phyloP scores from a whole-genome alignment of 768 basidiomycete species.

The Nidula microcarpa region DNA sequence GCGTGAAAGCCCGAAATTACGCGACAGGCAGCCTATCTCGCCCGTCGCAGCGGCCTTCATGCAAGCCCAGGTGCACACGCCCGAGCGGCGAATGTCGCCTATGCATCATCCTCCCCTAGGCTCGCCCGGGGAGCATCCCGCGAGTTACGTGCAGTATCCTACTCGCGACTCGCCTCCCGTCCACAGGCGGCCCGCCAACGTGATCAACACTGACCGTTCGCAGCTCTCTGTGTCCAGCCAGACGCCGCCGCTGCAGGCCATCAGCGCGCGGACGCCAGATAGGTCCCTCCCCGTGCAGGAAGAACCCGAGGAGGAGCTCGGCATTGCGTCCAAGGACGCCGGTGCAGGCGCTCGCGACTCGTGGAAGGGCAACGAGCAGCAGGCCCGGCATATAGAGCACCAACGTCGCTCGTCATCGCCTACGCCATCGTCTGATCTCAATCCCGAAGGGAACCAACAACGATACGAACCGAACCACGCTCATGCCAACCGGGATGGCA shows the following conservation, averaged over 20 bases:
- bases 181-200: constrained; percentile 21
- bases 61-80: constrained; percentile 35
- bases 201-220: constrained; percentile 14
- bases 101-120: constrained; percentile 45
- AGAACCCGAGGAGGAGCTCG: constrained; percentile 65
- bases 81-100: constrained; percentile 51
- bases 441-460: constrained; percentile 34
- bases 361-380: constrained; percentile 27
- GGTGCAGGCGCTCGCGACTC: constrained; percentile 20
- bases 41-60: constrained; percentile 28
- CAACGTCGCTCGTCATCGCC: constrained; percentile 37
- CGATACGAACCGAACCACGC: constrained; percentile 20
- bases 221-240: constrained; percentile 39
- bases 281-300: constrained; percentile 76
- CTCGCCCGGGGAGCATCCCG: constrained; percentile 41
- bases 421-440: constrained; percentile 52
- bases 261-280: constrained; percentile 54
- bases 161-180: constrained; percentile 41
- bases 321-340: constrained; percentile 30
- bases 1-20: constrained; percentile 42
- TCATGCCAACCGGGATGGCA: constrained; percentile 34
- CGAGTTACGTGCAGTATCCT: constrained; percentile 44
- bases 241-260: constrained; percentile 53
- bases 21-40: constrained; percentile 41
- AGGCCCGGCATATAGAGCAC: constrained; percentile 28